Conservation (phyloP, 1,284 basidiomycete genomes). For the Hypsizygus ulmarius region DNA sequence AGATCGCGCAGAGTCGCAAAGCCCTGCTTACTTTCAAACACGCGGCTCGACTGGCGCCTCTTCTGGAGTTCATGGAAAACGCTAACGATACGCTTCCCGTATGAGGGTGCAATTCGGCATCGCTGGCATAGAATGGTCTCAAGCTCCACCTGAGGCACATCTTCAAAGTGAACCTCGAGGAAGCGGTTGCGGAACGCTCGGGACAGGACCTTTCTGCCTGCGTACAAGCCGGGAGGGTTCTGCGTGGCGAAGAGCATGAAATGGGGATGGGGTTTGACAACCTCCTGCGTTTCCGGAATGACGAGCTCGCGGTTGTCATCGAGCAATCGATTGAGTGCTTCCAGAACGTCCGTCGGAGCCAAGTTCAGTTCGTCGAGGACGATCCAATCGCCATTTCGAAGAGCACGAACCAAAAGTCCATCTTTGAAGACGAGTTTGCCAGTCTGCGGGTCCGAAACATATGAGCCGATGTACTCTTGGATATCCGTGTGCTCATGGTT, state of each 20-base stretch:
- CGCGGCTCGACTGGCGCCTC: conserved; percentile 83
- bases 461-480: conserved; percentile 97
- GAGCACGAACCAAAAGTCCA: conserved; percentile 89
- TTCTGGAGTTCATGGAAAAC: conserved; percentile 96
- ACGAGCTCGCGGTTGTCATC: conserved; percentile 98
- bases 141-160: conserved; percentile 92
- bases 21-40: conserved; percentile 97
- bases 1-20: conserved; percentile 97
- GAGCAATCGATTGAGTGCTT: conserved; percentile 93
- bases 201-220: conserved; percentile 92
- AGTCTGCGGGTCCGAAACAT: conserved; percentile 88
- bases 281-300: conserved; percentile 95
- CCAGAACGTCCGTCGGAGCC: conserved; percentile 96
- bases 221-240: conserved; percentile 97
- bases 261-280: conserved; percentile 90
- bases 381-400: conserved; percentile 95
- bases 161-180: conserved; percentile 96
- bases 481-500: conserved; percentile 99
- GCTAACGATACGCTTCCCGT: conserved; percentile 86
- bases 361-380: conserved; percentile 98
- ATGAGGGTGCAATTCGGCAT: conserved; percentile 89
- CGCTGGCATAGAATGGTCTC: conserved; percentile 91
- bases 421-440: conserved; percentile 95
- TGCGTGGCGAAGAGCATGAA: conserved; percentile 99
- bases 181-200: conserved; percentile 99